Conservation (phyloP, 371 early-diverging fungal genomes). For the Lichtheimia corymbifera region DNA sequence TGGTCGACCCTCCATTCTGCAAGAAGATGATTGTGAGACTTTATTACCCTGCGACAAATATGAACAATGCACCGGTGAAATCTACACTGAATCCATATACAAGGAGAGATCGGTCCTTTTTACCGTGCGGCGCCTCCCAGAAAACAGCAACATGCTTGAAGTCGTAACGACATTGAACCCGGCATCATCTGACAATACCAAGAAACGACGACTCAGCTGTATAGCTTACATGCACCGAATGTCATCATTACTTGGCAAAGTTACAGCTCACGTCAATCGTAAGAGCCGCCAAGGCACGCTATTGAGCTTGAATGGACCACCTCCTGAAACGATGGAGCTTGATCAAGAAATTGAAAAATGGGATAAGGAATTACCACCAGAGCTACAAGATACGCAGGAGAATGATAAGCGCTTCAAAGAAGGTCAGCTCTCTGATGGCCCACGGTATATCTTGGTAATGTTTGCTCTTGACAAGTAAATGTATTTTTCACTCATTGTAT, state of each 20-base stretch:
- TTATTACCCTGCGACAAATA: slow-evolving; percentile 56
- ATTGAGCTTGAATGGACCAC: slow-evolving; percentile 37
- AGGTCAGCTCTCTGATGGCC: slow-evolving; percentile 12
- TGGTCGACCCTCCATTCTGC: slow-evolving; percentile 56
- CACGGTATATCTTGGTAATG: slow-evolving; percentile 27
- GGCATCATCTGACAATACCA: background rate
- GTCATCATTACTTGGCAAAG: slow-evolving; percentile 39
- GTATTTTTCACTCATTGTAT: background rate
- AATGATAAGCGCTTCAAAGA: slow-evolving; percentile 26
- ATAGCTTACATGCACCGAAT: slow-evolving; percentile 28
- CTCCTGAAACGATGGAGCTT: slow-evolving; percentile 46
- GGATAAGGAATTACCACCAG: slow-evolving; percentile 42
- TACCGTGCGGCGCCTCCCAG: slow-evolving; percentile 25
- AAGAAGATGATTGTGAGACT: slow-evolving; percentile 57
- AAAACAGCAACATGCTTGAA: slow-evolving; percentile 30
- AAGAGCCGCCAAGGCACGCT: slow-evolving; percentile 31
- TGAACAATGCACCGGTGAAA: slow-evolving; percentile 41
- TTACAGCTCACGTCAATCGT: slow-evolving; percentile 53
- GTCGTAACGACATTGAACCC: slow-evolving; percentile 19
- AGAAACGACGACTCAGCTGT: slow-evolving; percentile 15
- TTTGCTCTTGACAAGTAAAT: background rate
- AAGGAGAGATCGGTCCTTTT: slow-evolving; percentile 25
- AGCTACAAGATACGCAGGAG: slow-evolving; percentile 42
- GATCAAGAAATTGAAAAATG: slow-evolving; percentile 47
- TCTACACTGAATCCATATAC: slow-evolving; percentile 41